A percentile compares a stretch with the other conserved stretches of the same genome.
phyloP scores from a whole-genome alignment of 306 rosid genomes.

The Crataegus laevigata region DNA sequence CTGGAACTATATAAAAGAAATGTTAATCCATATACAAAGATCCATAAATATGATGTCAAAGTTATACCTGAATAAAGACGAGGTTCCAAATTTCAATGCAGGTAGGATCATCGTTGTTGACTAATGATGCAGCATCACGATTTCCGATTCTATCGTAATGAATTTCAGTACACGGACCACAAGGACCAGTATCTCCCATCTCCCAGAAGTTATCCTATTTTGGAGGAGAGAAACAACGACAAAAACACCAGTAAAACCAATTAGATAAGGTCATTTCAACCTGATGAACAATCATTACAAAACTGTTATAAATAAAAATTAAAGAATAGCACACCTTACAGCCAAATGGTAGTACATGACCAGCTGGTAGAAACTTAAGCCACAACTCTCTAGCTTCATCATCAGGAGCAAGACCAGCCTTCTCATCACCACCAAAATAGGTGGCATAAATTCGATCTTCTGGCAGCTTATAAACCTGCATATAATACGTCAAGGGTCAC shows the following conservation, averaged over 20 bases:
- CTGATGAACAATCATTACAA: background rate
- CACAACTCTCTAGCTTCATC: slow-evolving; percentile 76
- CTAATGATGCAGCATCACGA: slow-evolving; percentile 91
- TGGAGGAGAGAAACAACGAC: background rate
- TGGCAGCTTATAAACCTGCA: slow-evolving; percentile 78
- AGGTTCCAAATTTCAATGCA: slow-evolving; percentile 98
- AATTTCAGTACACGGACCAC: slow-evolving; percentile 98
- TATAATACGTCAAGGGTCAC: background rate
- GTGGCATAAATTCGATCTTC: slow-evolving; percentile 74
- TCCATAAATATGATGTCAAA: background rate
- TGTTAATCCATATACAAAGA: background rate
- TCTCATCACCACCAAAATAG: slow-evolving; percentile 91
- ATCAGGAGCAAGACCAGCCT: slow-evolving; percentile 83
- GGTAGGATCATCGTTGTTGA: slow-evolving; percentile 88
- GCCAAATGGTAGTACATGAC: slow-evolving; percentile 89
- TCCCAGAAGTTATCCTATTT: slow-evolving; percentile 97
- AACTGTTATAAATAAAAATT: background rate
- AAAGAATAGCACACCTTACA: slow-evolving; percentile 49
- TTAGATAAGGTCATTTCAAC: background rate
- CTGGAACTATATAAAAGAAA: background rate
- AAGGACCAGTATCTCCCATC: slow-evolving; percentile 99
- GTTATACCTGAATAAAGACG: slow-evolving; percentile 86
- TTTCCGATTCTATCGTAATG: slow-evolving; percentile 92
- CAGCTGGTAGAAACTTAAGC: slow-evolving; percentile 75
- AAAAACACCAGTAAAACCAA: background rate